These are phyloP conservation scores for Trichoderma atroviride DNA, from an alignment of 2,329 filamentous ascomycete genomes.

Conservation along the genomic window DNA sequence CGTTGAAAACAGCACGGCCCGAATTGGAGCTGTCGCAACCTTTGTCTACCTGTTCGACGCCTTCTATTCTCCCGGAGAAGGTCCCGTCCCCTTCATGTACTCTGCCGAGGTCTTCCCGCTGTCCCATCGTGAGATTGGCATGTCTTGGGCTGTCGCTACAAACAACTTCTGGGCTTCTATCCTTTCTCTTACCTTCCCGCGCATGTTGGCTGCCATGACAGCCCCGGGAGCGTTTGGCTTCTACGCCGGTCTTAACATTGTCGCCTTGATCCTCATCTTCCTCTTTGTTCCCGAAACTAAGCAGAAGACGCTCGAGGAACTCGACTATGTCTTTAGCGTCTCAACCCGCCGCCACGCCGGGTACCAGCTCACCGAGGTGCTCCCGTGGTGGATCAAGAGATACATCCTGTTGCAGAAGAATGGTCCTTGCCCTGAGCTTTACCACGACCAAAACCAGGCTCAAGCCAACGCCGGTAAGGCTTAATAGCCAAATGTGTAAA, in stretches of 20 bases:
- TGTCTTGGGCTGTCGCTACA: conserved; percentile 61
- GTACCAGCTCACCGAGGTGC: conserved; percentile 23
- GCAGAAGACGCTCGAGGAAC: conserved; percentile 50
- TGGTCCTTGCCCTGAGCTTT: conserved; percentile 23
- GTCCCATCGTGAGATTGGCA: conserved; percentile 67
- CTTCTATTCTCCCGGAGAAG: conserved; percentile 67
- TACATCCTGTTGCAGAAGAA: conserved; percentile 20
- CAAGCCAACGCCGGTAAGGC: background rate
- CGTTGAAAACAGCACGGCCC: conserved; percentile 43
- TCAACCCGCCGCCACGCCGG: conserved; percentile 17
- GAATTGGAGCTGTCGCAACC: conserved; percentile 57
- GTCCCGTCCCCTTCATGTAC: conserved; percentile 65
- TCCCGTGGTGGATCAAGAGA: conserved; percentile 27
- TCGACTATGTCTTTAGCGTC: conserved; percentile 31
- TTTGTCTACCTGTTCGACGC: conserved; percentile 66
- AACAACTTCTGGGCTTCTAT: conserved; percentile 48
- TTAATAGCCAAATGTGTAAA: background rate
- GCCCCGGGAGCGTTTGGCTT: conserved; percentile 42
- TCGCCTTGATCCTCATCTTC: conserved; percentile 51
- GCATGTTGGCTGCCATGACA: conserved; percentile 39
- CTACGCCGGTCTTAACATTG: conserved; percentile 50
- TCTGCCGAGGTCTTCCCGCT: conserved; percentile 68
- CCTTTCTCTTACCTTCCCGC: conserved; percentile 59
- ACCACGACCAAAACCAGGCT: conserved; percentile 22
- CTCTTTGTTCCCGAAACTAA: conserved; percentile 53